Base-by-base conservation (phyloP, 163 green algal genomes). In the Prototheca cutis region DNA sequence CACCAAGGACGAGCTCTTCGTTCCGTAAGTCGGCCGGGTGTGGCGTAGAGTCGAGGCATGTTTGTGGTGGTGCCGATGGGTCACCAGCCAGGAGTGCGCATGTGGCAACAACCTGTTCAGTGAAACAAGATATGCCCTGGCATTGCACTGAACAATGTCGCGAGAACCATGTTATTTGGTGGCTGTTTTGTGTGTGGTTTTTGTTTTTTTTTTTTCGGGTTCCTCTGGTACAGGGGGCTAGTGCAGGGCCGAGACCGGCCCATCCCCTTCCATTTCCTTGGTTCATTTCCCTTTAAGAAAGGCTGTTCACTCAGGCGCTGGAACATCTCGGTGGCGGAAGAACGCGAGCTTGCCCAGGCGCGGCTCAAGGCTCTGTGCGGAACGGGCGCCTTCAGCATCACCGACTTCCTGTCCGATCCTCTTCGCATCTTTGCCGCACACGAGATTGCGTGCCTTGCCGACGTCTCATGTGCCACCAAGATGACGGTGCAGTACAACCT, bases 401-500 rank as follows among this genome's bases (percentile, higher is more conserved):
- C 62, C 25, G 33, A 23, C 54, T 24, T 51, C 17, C 30, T 7
- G 15, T 47, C 53, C 2, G 72, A 87, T 70, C 71, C 75, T 40
- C 74, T 67, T 45, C 83, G 81, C 57, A 94, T 94, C 70, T 92
- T 90, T 40, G 89, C 87, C 68, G 68, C 90, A 31, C 82, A 75
- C 7, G 86, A 91, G 76, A 64, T 80, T 53, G 54, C 86, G 29
- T 53, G 70, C 3, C 55, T 86, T 34, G 70, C 91, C 1, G 85
- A 91, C 70, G 67, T 91, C 15, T 86, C 72, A 1, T 23, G 80
- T 64, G 75, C 78, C 53, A 75, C 93, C 33, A 95, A 95, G 77
- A 74, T 80, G 62, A 86, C 86, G 8, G 87, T 95, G 29, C 87
- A 95, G 72, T 95, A 88, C 82, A 90, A 71, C 56, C 74, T 96